Conservation (phyloP, 768 basidiomycete species). For the Kwoniella sp. region DNA sequence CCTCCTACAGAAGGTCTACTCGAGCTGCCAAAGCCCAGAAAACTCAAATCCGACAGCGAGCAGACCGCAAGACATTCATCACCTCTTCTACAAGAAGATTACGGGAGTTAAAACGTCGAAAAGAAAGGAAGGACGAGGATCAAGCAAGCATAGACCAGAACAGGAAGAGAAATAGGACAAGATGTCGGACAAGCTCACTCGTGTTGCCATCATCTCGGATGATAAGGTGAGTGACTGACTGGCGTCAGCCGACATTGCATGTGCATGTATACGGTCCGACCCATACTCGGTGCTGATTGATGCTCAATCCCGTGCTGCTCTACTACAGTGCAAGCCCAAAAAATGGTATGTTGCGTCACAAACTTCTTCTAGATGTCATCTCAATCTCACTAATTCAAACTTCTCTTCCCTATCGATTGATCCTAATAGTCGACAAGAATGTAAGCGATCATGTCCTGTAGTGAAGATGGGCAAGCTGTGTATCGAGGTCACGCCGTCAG, state of each 20-base stretch:
- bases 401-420: conserved; percentile 3
- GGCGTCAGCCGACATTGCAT: background rate
- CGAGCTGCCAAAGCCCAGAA: too few species aligned
- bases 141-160: background rate
- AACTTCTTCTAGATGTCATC: background rate
- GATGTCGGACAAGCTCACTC: conserved; percentile 92
- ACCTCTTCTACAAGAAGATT: too few species aligned
- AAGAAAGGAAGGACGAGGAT: too few species aligned
- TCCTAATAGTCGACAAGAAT: conserved; percentile 71
- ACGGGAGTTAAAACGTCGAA: too few species aligned
- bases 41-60: conserved; percentile 2
- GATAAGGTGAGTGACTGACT: conserved; percentile 51
- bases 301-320: background rate
- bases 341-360: conserved; percentile 56
- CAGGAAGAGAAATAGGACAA: background rate
- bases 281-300: too few species aligned
- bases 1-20: background rate
- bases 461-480: conserved; percentile 99
- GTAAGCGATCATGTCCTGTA: conserved; percentile 97
- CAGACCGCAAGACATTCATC: too few species aligned
- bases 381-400: background rate
- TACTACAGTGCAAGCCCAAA: conserved; percentile 80
- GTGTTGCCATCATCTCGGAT: conserved; percentile 76
- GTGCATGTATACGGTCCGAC: too few species aligned
- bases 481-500: conserved; percentile 93